Evolutionary conservation across 2,329 filamentous ascomycete species (phyloP), one percentile per base, ranked within the genome.

Genomic region (Talaromyces albobiverticillius): DNA sequence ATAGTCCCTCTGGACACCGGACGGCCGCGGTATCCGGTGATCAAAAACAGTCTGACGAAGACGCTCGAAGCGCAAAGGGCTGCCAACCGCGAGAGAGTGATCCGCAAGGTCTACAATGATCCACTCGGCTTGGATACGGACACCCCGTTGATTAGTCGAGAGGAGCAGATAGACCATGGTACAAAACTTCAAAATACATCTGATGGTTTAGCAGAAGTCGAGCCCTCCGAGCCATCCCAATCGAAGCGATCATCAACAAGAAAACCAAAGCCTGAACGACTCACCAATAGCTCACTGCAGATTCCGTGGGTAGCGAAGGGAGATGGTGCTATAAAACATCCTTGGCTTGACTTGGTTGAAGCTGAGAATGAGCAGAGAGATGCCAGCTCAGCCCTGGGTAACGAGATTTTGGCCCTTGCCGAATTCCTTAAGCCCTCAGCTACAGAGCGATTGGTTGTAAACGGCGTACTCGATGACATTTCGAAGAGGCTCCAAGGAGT

Each of bases 371-470:
- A 43, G 13, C 46, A 53, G 11, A 51, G 51, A 20, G 59, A 67
- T 59, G 65, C 65, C 11, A 43, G 62, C 3, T 56, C 64, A 18
- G 61, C 67, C 14, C 63, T 79, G n/a, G 61, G 67, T 53, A 66
- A 64, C n/a, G 79, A 82, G 63, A 73, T 83, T 36, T 57, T 60
- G 31, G 71, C 71, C 2, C 76, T 82, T 50, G 71, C 72, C 18
- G 51, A 56, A 14, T 81, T 76, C 57, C 64, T 79, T 54, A 65
- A 65, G 18, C 77, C 75, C 13, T 78, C 68, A 11, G 55, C 58
- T 13, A 59, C 61, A 11, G 82, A 85, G 65, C 59, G 64, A 18
- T 57, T 64, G 14, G 62, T 54, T 13, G 62, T 69, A 6, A 48
- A 62, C 18, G 62, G 54, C 7, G 57, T 73, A 3, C 55, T 63